Evolutionary conservation across 805 yeast genomes (phyloP), one percentile per base, ranked within the genome.

Genomic region (Kregervanrija fluxuum): DNA sequence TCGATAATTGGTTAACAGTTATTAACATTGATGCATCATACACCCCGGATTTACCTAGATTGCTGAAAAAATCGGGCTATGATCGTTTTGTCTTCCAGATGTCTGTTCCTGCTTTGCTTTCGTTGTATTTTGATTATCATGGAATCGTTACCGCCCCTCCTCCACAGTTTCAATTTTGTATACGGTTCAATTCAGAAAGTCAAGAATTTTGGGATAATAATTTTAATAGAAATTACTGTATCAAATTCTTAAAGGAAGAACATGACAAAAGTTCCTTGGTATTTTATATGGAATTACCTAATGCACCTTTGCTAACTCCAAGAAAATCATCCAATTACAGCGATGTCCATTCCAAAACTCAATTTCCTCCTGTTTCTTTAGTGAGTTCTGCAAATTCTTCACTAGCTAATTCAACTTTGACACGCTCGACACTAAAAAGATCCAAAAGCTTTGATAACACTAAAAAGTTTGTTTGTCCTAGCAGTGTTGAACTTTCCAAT

Each of bases 201-300:
- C 54, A 57, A 38, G 89, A 80, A 51, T 74, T 59, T 56, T 87
- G 95, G 95, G 96, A 87, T 61, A 87, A 85, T 65, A 88, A 87
- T 63, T 49, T 64, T 34, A 57, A 58, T 42, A 59, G 64, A 38
- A 87, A 87, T 64, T 87, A 83, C 62, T 70, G 67, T 37, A 62
- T 87, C 13, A 61, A 61, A 34, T 71, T 64, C 32, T 37, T 45
- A n/a, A 42, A 46, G 31, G 40, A 49, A 31, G 16, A 30, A 33
- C 28, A 5, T 22, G 28, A 6, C 28, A 6, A 22, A 22, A 22
- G 28, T 22, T 22, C 28, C 8, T 22, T 22, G 28, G 28, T 22
- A 22, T 8, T 22, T 22, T 6, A 6, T 22, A 22, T 22, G 28
- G 28, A 22, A 22, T 22, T 22, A 22, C 6, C 28, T 2, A 22